A percentile compares a stretch with the other conserved stretches of the same genome.
phyloP scores from a whole-genome alignment of 495 filamentous ascomycete genomes.

The Neurospora sp. region DNA sequence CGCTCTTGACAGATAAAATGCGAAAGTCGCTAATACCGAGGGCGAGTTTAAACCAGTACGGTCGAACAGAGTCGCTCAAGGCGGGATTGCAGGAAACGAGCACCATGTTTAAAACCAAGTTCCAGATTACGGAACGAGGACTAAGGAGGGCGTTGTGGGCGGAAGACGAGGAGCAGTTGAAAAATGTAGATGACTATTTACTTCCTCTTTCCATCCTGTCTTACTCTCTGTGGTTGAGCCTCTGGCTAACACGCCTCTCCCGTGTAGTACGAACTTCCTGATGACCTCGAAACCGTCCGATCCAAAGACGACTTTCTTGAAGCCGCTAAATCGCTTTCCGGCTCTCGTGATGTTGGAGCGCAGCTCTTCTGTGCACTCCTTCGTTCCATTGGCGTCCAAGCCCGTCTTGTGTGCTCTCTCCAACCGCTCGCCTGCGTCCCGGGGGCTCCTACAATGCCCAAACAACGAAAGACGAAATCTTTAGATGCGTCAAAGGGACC shows the following conservation, averaged over 20 bases:
- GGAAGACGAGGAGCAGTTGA: slow-evolving; percentile 47
- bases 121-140: slow-evolving; percentile 59
- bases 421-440: slow-evolving; percentile 68
- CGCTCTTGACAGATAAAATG: slow-evolving; percentile 49
- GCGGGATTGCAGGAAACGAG: slow-evolving; percentile 63
- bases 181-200: slow-evolving; percentile 34
- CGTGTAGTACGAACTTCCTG: slow-evolving; percentile 39
- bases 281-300: slow-evolving; percentile 40
- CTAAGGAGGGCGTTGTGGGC: slow-evolving; percentile 63
- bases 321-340: slow-evolving; percentile 53
- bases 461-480: slow-evolving; percentile 26
- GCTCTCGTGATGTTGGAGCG: slow-evolving; percentile 81
- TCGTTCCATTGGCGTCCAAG: slow-evolving; percentile 62
- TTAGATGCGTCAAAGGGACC: slow-evolving; percentile 12
- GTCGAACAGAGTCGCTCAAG: slow-evolving; percentile 59
- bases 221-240: neutral
- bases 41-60: slow-evolving; percentile 54
- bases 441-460: slow-evolving; percentile 37
- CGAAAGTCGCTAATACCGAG: slow-evolving; percentile 54
- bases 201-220: neutral
- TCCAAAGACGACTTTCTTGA: slow-evolving; percentile 60
- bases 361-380: slow-evolving; percentile 85
- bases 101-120: slow-evolving; percentile 55
- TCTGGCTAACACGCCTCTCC: slow-evolving; percentile 13
- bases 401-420: slow-evolving; percentile 87